A percentile compares a stretch with the other conserved stretches of the same genome.
Conservation (phyloP, 2,329 filamentous ascomycete genomes). For the Microdochium bolleyi region DNA sequence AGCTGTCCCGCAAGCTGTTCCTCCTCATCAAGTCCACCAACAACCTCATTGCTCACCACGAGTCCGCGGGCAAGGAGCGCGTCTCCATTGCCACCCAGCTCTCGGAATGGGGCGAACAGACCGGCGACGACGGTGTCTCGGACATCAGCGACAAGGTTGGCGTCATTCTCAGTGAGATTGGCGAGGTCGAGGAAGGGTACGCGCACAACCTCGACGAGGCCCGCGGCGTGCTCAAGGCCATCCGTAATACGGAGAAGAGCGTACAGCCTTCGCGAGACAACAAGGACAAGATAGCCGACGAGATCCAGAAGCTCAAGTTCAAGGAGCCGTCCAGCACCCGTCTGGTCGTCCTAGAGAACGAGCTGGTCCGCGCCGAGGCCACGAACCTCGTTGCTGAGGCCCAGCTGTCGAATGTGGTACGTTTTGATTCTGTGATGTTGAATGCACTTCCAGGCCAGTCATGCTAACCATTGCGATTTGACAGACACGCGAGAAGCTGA, state of each 20-base stretch:
- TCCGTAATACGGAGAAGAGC: conserved; percentile 90
- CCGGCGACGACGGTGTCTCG: conserved; percentile 75
- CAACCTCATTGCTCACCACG: conserved; percentile 75
- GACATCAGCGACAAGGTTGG: conserved; percentile 95
- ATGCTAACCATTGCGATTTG: neutral
- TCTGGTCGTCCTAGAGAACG: conserved; percentile 83
- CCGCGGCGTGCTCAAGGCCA: conserved; percentile 74
- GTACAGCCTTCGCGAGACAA: conserved; percentile 88
- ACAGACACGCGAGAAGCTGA: conserved; percentile 90
- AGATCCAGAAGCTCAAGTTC: conserved; percentile 84
- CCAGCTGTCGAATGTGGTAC: conserved; percentile 86
- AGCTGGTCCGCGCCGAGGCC: conserved; percentile 90
- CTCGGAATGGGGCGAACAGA: conserved; percentile 93
- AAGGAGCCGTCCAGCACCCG: conserved; percentile 83
- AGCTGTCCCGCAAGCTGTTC: conserved; percentile 82
- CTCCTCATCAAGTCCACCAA: conserved; percentile 94
- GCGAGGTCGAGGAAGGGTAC: conserved; percentile 86
- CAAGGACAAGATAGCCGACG: conserved; percentile 81
- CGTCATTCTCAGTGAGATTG: conserved; percentile 84
- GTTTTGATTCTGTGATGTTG: conserved; percentile 22
- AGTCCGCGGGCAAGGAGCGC: conserved; percentile 77
- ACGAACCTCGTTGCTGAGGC: conserved; percentile 95
- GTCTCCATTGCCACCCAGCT: conserved; percentile 80
- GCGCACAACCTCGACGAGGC: conserved; percentile 84
- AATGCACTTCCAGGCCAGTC: neutral